A percentile compares a stretch with the other conserved stretches of the same genome.
phyloP scores from a whole-genome alignment of 1,139 yeast species.

The Pichia sp. region DNA sequence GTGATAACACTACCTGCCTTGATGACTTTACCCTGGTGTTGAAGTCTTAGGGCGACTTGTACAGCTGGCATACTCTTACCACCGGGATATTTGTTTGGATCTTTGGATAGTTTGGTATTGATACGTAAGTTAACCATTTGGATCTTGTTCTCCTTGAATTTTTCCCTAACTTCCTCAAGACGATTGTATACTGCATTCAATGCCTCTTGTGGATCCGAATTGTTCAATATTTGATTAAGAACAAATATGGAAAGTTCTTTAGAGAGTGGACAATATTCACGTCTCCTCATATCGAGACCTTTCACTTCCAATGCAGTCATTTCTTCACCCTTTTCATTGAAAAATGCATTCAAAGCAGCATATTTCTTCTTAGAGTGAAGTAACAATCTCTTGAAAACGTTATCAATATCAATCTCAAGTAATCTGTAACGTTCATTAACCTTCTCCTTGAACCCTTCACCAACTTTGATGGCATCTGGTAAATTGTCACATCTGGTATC shows the following conservation, averaged over 20 bases:
- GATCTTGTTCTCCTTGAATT: constrained; percentile 56
- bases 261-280: constrained; percentile 91
- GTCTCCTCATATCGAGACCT: constrained; percentile 94
- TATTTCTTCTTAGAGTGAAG: constrained; percentile 97
- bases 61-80: constrained; percentile 90
- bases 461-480: constrained; percentile 73
- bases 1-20: constrained; percentile 90
- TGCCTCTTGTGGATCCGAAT: constrained; percentile 72
- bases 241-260: constrained; percentile 81
- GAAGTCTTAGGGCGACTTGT: constrained; percentile 79
- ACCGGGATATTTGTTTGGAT: constrained; percentile 65
- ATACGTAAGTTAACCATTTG: constrained; percentile 61
- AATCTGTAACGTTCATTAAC: constrained; percentile 86
- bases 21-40: constrained; percentile 74
- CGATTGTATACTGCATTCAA: constrained; percentile 67
- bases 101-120: constrained; percentile 70
- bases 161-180: constrained; percentile 51
- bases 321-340: constrained; percentile 42
- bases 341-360: constrained; percentile 68
- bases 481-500: constrained; percentile 74
- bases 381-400: constrained; percentile 77
- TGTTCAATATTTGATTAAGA: constrained; percentile 63
- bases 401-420: constrained; percentile 92
- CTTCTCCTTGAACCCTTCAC: constrained; percentile 72
- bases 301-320: constrained; percentile 69